Conservation (phyloP, 495 filamentous ascomycete genomes). For the Haplographium delicatum region DNA sequence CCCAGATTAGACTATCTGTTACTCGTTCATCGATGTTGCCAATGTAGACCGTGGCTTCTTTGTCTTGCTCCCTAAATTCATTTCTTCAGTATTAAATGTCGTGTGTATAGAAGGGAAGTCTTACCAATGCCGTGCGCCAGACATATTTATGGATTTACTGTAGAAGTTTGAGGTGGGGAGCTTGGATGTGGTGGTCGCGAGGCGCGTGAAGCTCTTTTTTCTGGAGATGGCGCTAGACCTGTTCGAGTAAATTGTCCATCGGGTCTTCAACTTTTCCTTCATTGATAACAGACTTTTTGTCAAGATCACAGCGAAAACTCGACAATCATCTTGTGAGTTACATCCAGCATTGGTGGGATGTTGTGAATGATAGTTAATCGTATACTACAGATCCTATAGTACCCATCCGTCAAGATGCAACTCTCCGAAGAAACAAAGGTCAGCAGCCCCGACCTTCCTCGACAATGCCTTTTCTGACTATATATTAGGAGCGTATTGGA, state of each 20-base stretch:
- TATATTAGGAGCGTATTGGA: slow-evolving; percentile 82
- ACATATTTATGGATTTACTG: slow-evolving; percentile 42
- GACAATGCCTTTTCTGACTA: slow-evolving; percentile 6
- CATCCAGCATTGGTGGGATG: too few species aligned
- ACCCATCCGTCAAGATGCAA: slow-evolving; percentile 62
- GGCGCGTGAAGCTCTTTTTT: slow-evolving; percentile 9
- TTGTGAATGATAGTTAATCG: too few species aligned
- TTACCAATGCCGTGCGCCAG: slow-evolving; percentile 78
- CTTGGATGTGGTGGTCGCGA: slow-evolving; percentile 15
- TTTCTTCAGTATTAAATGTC: slow-evolving; percentile 5
- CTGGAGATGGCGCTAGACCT: neutral
- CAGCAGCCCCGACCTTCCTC: slow-evolving; percentile 12
- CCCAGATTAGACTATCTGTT: slow-evolving; percentile 85
- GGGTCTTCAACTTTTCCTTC: slow-evolving; percentile 1
- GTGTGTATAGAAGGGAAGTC: slow-evolving; percentile 15
- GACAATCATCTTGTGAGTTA: slow-evolving; percentile 6
- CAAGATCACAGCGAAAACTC: neutral
- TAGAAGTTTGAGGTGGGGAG: slow-evolving; percentile 9
- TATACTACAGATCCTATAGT: too few species aligned
- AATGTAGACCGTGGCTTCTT: slow-evolving; percentile 96
- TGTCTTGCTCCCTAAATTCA: slow-evolving; percentile 84
- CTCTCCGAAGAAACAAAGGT: slow-evolving; percentile 98
- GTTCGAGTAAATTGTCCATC: slow-evolving; percentile 4
- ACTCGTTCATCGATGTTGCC: slow-evolving; percentile 97
- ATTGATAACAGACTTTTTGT: neutral